Evolutionary conservation across 2,329 filamentous ascomycete species (phyloP), one percentile per base, ranked within the genome.

Genomic region (Phialophora chinensis): DNA sequence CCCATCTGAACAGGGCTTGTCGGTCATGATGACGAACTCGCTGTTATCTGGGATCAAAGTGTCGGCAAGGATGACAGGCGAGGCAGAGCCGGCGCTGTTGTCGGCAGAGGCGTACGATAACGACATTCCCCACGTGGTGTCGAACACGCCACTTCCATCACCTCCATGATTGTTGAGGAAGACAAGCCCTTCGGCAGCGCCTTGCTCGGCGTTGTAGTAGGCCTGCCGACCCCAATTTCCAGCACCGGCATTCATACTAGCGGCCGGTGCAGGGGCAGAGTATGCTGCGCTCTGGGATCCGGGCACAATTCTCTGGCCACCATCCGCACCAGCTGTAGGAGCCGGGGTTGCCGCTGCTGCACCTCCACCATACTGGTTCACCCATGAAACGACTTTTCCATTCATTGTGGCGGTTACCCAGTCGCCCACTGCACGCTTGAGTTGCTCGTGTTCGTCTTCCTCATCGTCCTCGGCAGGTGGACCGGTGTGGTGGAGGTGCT

Each of bases 81-180:
- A 79, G 1, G 81, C 72, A 54, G 84, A 79, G 29, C 83, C 83
- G 17, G 72, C 76, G 55, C 74, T 79, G 54, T 82, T 84, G 66
- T 85, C 78, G 3, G 78, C 71, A 65, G 82, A 81, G 6, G 84
- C 79, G 72, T 86, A 88, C 2, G 84, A 82, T 31, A 88, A 80
- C 5, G 86, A 88, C 72, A 84, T 84, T 50, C 87, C 87, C 73
- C 85, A 87, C 12, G 76, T 77, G 33, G 78, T 77, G 76, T 86
- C 83, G 69, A 83, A 86, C 23, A 82, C 80, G 60, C 86, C 86
- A 33, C 85, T 88, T 49, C 82, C 82, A 42, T 80, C 74, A 47
- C 84, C 86, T 65, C 87, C 86, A 66, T 81, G 74, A 72, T 88
- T 84, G 71, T 87, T 87, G 42, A 88, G 76, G 77, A 88, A 89